Percentiles rank a stretch among this genome's conserved stretches.
phyloP scores from a whole-genome alignment of 129 eudicot genomes.

The Centrapalus pauciflorus region DNA sequence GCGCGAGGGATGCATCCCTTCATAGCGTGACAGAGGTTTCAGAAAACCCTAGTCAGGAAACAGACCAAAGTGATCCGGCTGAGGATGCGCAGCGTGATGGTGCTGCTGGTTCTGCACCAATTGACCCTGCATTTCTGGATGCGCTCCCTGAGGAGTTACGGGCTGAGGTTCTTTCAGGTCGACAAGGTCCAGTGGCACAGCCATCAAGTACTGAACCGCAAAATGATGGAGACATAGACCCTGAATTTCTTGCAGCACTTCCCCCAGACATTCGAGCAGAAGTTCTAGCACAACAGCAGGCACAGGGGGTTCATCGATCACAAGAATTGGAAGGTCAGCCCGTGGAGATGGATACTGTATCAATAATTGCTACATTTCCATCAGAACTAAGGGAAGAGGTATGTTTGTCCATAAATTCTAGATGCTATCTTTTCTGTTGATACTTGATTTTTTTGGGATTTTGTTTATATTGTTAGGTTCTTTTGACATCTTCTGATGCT shows the following conservation, averaged over 20 bases:
- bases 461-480: conserved; percentile 44
- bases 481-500: conserved; percentile 94
- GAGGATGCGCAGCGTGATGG: conserved; percentile 52
- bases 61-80: conserved; percentile 54
- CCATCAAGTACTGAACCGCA: conserved; percentile 71
- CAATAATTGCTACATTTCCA: conserved; percentile 97
- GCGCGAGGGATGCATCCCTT: conserved; percentile 66
- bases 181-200: conserved; percentile 63
- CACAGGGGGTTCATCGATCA: conserved; percentile 78
- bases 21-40: conserved; percentile 83
- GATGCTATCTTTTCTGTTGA: background rate
- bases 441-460: background rate
- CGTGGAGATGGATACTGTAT: conserved; percentile 96
- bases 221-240: conserved; percentile 85
- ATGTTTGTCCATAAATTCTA: background rate
- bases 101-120: conserved; percentile 48
- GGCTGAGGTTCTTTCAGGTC: conserved; percentile 92
- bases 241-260: conserved; percentile 97
- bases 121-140: conserved; percentile 94
- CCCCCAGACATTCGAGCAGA: conserved; percentile 98
- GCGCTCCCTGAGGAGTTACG: conserved; percentile 99
- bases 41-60: conserved; percentile 71
- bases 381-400: conserved; percentile 97
- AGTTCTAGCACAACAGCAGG: conserved; percentile 94
- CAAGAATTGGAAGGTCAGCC: conserved; percentile 98